Evolutionary conservation across 78 protist genomes (phyloP).

Genomic region (Monosiga brevicollis): DNA sequence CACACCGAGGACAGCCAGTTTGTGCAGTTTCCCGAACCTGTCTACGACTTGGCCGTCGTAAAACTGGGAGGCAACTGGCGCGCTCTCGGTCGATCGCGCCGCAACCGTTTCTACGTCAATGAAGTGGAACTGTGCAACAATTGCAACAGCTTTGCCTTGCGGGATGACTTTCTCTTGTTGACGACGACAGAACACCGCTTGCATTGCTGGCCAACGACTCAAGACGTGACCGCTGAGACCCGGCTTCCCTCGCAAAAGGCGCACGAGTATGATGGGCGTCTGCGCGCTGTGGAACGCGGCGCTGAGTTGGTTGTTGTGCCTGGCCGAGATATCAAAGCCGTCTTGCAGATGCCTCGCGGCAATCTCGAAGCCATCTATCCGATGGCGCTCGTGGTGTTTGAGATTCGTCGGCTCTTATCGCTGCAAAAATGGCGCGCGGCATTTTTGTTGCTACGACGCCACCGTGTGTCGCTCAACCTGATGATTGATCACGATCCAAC

Average conservation of each 20-base stretch:
- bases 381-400: conserved; percentile 28
- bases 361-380: conserved; percentile 67
- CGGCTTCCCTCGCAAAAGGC: too few relatives aligned
- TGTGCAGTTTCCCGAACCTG: too few relatives aligned
- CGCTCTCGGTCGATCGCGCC: too few relatives aligned
- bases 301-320: conserved; percentile 41
- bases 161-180: conserved; percentile 49
- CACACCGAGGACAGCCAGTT: too few relatives aligned
- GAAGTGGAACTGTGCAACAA: conserved; percentile 19
- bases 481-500: conserved; percentile 53
- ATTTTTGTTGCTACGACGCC: conserved; percentile 30
- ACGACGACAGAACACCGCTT: conserved; percentile 47
- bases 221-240: too few relatives aligned
- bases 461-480: conserved; percentile 64
- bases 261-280: conserved; percentile 30
- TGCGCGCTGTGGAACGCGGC: conserved; percentile 60
- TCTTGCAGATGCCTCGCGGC: conserved; percentile 68
- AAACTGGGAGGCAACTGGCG: too few relatives aligned
- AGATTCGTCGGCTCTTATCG: background rate
- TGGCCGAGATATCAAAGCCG: conserved; percentile 22
- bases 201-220: too few relatives aligned
- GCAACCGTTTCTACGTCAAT: too few relatives aligned
- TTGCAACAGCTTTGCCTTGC: conserved; percentile 50
- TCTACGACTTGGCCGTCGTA: too few relatives aligned
- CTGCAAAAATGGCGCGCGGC: conserved; percentile 15